phyloP scores from a whole-genome alignment of 2,329 filamentous ascomycete species.

The Arthrinium phaeospermum region DNA sequence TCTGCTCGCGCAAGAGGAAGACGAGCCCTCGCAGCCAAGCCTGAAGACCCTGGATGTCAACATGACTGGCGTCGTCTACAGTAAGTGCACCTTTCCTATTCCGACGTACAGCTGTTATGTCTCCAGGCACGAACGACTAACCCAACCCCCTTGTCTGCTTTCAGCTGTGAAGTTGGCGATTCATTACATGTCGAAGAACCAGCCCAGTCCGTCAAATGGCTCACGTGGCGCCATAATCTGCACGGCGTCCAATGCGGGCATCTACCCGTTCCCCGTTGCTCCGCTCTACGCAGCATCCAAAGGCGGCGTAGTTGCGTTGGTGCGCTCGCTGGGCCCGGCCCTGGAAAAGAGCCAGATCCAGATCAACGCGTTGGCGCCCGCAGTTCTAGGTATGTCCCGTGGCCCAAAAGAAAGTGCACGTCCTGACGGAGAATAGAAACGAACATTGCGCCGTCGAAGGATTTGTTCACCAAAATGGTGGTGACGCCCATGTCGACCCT shows the following conservation, averaged over 20 bases:
- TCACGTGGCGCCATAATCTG: slow-evolving; percentile 55
- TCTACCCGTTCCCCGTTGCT: slow-evolving; percentile 57
- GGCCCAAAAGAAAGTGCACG: not conserved
- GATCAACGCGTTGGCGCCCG: slow-evolving; percentile 57
- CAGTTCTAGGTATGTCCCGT: slow-evolving; percentile 50
- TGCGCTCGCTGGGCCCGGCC: slow-evolving; percentile 50
- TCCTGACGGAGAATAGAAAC: slow-evolving; percentile 42
- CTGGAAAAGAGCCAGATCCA: slow-evolving; percentile 49
- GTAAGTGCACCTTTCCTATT: slow-evolving; percentile 38
- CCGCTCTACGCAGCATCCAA: slow-evolving; percentile 57
- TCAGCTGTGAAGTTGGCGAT: slow-evolving; percentile 54
- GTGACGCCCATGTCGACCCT: slow-evolving; percentile 58
- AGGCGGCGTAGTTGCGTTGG: slow-evolving; percentile 53
- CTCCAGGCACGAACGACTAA: not conserved
- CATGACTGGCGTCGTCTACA: slow-evolving; percentile 48
- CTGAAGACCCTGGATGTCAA: slow-evolving; percentile 41
- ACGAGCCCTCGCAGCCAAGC: slow-evolving; percentile 34
- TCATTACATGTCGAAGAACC: slow-evolving; percentile 56
- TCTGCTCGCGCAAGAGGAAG: slow-evolving; percentile 28
- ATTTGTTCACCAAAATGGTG: slow-evolving; percentile 53
- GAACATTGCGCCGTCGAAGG: slow-evolving; percentile 50
- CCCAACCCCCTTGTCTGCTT: too few relatives aligned
- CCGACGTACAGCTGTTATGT: not conserved
- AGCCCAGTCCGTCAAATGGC: slow-evolving; percentile 30
- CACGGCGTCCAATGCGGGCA: slow-evolving; percentile 58